Base-by-base conservation (phyloP, 2,329 filamentous ascomycete genomes). In the Aschersonia sp. region DNA sequence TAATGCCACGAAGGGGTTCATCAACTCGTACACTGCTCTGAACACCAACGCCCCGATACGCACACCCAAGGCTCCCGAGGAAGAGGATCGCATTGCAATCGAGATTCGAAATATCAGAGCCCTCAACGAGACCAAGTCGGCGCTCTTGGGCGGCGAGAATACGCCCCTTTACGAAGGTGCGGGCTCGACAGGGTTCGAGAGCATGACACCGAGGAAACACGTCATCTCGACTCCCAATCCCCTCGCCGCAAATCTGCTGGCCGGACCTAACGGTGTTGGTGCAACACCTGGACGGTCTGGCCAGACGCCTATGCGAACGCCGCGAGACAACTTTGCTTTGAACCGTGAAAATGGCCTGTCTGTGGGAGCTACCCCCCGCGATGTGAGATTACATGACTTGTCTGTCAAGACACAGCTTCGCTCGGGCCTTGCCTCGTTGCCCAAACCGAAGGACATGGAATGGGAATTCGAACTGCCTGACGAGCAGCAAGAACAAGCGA, bases 61-160 rank as follows among this genome's bases (percentile, higher is more conserved):
- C 52, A 98, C 92, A 5, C 92, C 92, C 4, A 81, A 83, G 63
- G 92, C 89, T 4, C 85, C 92, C 0, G 84, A 88, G 44, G 87
- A 95, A 61, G 89, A 98, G 61, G 92, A 98, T 58, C 83, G 87
- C 54, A 92, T 98, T 50, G 88, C 90, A 54, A 98, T 97, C 62
- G 92, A 98, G 65, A 90, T 97, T 52, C 81, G 83, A 49, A 97
- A 98, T 61, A 95, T 95, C 44, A 79, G 85, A 53, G 87, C 92
- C 6, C 70, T 95, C 45, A 97, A 88, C 1, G 85, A 94, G 59
- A 97, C 90, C 0, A 86, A 97, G 57, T 97, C 92, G 22, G 94
- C 87, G 8, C 71, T 98, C 7, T 72, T 98, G 0, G 92, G 92
- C 51, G 92, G 90, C 11, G 92, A 98, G 54, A 97, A 97, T 57